phyloP scores from a whole-genome alignment of 2,329 filamentous ascomycete species.

The Didymella arachidicola region DNA sequence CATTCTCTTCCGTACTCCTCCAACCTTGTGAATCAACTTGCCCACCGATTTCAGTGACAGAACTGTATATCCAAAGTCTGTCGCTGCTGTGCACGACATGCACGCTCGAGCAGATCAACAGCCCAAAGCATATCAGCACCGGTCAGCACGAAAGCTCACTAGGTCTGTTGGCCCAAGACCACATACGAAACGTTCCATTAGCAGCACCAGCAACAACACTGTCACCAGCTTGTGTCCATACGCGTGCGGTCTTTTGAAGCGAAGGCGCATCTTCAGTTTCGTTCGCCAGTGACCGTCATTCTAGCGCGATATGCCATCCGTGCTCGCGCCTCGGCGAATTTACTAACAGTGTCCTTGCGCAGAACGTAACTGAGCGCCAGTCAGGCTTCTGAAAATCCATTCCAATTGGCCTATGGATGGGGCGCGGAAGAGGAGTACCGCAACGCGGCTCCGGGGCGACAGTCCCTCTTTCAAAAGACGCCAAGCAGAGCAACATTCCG shows the following conservation, averaged over 20 bases:
- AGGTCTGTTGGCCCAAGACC: constrained; percentile 4
- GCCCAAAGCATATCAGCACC: background rate
- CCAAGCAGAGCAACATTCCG: constrained; percentile 1
- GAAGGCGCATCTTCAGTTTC: background rate
- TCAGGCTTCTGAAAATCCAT: background rate
- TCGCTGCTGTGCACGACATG: constrained; percentile 5
- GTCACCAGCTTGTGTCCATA: background rate
- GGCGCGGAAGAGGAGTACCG: constrained; percentile 26
- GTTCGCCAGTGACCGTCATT: constrained; percentile 2
- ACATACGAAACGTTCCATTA: background rate
- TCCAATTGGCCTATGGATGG: constrained; percentile 17
- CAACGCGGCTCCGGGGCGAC: constrained; percentile 24
- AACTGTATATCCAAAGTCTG: background rate
- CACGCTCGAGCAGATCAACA: background rate
- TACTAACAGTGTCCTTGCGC: background rate
- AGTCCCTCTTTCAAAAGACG: constrained; percentile 34
- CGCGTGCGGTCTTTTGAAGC: background rate
- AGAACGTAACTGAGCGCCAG: background rate
- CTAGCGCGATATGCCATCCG: constrained; percentile 1
- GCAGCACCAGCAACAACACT: background rate
- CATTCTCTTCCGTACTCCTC: background rate
- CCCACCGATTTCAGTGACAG: background rate
- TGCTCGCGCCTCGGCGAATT: background rate
- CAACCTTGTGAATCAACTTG: background rate
- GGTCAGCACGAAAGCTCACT: background rate